Conservation (phyloP, 345 rosid species). For the Brassica juncea region DNA sequence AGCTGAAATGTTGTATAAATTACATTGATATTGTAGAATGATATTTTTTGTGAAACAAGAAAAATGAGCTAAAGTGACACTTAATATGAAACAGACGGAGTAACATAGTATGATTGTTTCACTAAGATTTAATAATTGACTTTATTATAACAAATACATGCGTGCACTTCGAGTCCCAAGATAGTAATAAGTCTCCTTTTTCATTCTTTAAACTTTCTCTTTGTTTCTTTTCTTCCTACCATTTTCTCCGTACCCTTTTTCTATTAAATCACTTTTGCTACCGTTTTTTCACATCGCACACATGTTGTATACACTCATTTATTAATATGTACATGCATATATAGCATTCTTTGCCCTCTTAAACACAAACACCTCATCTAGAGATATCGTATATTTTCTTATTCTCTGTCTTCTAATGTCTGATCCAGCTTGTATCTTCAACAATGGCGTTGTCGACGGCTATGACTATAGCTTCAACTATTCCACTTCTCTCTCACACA, state of each 20-base stretch:
- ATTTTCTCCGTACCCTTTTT: conserved; percentile 35
- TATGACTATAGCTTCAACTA: conserved; percentile 47
- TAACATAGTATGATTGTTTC: background rate
- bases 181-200: conserved; percentile 36
- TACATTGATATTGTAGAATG: too few relatives aligned
- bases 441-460: conserved; percentile 51
- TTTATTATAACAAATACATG: conserved; percentile 20
- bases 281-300: conserved; percentile 51
- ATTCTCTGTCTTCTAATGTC: conserved; percentile 47
- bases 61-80: too few relatives aligned
- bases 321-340: conserved; percentile 28
- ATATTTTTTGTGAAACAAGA: too few relatives aligned
- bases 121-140: conserved; percentile 26
- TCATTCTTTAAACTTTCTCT: conserved; percentile 36
- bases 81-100: too few relatives aligned
- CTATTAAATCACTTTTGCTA: conserved; percentile 38
- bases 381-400: conserved; percentile 12
- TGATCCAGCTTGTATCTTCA: conserved; percentile 60
- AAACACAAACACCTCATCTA: conserved; percentile 32
- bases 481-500: conserved; percentile 41
- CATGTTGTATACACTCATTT: conserved; percentile 19
- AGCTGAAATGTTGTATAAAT: too few relatives aligned
- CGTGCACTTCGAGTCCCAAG: conserved; percentile 54
- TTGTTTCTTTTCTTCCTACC: conserved; percentile 31
- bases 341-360: conserved; percentile 35